A percentile compares a stretch with the other conserved stretches of the same genome.
phyloP scores from a whole-genome alignment of 345 rosid species.

The Eucalyptus rudis region DNA sequence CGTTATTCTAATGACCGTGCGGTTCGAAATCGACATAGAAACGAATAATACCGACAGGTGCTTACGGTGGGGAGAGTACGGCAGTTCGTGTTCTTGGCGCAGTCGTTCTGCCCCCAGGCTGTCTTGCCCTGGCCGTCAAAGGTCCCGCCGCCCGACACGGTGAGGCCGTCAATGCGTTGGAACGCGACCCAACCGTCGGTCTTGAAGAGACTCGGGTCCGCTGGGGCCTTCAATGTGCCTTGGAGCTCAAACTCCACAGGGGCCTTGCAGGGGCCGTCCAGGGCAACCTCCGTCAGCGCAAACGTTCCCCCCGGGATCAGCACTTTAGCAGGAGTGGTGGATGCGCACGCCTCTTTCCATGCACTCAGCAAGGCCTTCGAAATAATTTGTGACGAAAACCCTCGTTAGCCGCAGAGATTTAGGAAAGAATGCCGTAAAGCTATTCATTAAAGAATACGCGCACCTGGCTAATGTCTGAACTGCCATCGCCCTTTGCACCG shows the following conservation, averaged over 20 bases:
- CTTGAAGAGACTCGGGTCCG: conserved; percentile 2
- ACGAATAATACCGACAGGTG: not conserved
- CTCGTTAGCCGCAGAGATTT: not conserved
- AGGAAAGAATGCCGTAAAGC: not conserved
- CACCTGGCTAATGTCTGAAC: not conserved
- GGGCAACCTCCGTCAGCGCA: not conserved
- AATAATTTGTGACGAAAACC: not conserved
- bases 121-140: conserved; percentile 48
- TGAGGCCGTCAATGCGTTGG: conserved; percentile 14
- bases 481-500: not conserved
- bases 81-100: conserved; percentile 15
- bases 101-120: conserved; percentile 23
- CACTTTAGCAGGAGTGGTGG: conserved; percentile 9
- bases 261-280: conserved; percentile 36
- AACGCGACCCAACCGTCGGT: conserved; percentile 34
- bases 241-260: not conserved
- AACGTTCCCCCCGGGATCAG: conserved; percentile 32
- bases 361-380: conserved; percentile 15
- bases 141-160: conserved; percentile 24
- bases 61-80: conserved; percentile 26
- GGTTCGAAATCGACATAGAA: not conserved
- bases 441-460: not conserved
- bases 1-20: not conserved
- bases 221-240: conserved; percentile 30
- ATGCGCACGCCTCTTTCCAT: conserved; percentile 33